A percentile compares a stretch with the other conserved stretches of the same genome.
phyloP scores from a whole-genome alignment of 768 basidiomycete genomes.

The Leccinum variicolor region DNA sequence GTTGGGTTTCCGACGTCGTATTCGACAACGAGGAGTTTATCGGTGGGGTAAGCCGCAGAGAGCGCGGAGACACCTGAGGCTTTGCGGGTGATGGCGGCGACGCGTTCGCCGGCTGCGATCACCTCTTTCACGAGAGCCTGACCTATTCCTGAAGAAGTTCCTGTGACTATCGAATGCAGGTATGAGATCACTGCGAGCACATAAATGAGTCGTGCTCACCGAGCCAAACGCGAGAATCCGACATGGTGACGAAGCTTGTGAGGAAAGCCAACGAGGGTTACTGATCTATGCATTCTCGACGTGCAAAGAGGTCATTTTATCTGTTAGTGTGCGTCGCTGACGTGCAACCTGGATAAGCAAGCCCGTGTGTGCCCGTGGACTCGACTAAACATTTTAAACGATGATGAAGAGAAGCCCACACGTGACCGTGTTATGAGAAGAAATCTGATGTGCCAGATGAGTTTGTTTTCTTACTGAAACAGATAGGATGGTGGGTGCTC shows the following conservation, averaged over 20 bases:
- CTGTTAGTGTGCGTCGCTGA: not conserved
- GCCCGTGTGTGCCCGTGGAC: no score
- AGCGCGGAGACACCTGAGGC: conserved; percentile 20
- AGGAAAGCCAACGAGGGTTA: not conserved
- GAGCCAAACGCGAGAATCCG: conserved; percentile 21
- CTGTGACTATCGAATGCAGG: conserved; percentile 33
- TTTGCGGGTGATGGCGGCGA: conserved; percentile 27
- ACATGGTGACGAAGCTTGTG: no score
- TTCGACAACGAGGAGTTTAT: conserved; percentile 27
- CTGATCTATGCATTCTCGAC: not conserved
- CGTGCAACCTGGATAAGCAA: no score
- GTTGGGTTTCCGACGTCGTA: conserved; percentile 27
- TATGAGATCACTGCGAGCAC: not conserved
- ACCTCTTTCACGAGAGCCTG: conserved; percentile 27
- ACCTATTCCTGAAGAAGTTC: conserved; percentile 40
- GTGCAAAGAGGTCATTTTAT: conserved; percentile 8
- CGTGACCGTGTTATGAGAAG: not conserved
- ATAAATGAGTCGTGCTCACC: conserved; percentile 6
- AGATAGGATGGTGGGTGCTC: not conserved
- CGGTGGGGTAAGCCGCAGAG: conserved; percentile 6
- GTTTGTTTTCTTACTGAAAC: no score
- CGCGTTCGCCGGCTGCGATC: conserved; percentile 25
- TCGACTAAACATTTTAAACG: no score
- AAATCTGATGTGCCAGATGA: no score
- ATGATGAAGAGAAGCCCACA: not conserved